Evolutionary conservation across 164 flowering plant species (phyloP), one percentile per base, ranked within the genome.

Genomic region (Vitis rotundifolia): DNA sequence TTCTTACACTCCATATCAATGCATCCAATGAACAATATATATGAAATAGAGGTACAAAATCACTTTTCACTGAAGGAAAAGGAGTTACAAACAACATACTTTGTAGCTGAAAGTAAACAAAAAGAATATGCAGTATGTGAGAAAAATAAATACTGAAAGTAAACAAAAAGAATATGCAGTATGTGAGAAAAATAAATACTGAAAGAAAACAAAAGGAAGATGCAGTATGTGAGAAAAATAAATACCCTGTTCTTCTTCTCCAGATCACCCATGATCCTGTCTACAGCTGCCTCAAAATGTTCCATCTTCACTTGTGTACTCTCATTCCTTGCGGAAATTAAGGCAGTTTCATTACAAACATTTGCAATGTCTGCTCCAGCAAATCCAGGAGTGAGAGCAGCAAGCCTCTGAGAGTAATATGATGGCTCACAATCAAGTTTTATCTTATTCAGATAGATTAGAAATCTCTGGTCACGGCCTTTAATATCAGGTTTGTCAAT

Each of bases 291-390:
- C 78, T 92, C 98, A 78, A 94, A 88, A 82, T 92, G 90, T 19
- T 87, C 85, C 97, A 89, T 85, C 5, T 80, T 83, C 52, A 92
- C 81, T 68, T 64, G 62, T 53, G 80, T 28, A 16, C 73, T 70
- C 66, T 90, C 98, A 66, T 37, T 60, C 75, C 97, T 85, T 29
- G 96, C 98, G 68, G 97, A 96, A 78, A 91, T 86, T 64, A 91
- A 73, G 63, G 98, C 98, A 67, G 96, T 97, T 80, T 91, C 97
- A 73, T 91, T 94, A 71, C 90, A 88, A 67, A 94, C 87, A 76
- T 94, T 90, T 71, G 97, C 97, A 77, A 91, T 89, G 82, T 93
- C 98, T 1, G 98, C 97, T 63, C 97, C 98, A 75, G 96, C 90
- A 86, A 94, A 91, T 64, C 97, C 98, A 68, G 97, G 96, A 52